Percentiles rank a stretch among this genome's conserved stretches.
Conservation (phyloP, 805 yeast genomes). For the Candida khao-thaluensis region DNA sequence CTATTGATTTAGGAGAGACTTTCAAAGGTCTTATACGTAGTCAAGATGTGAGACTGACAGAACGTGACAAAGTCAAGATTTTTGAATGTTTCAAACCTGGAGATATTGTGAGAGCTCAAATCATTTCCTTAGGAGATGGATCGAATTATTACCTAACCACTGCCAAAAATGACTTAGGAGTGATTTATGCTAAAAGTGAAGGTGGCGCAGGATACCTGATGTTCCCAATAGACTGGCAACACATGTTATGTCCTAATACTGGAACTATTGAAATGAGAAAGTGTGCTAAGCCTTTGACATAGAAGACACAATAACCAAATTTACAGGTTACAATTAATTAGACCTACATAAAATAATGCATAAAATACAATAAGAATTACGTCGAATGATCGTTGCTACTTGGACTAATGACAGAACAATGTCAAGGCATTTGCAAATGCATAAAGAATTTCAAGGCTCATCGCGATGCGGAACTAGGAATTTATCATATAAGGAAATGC, state of each 20-base stretch:
- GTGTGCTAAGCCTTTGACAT: constrained; percentile 80
- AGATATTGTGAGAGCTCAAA: constrained; percentile 82
- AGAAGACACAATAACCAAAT: no score
- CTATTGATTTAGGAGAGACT: constrained; percentile 79
- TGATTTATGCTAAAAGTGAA: constrained; percentile 76
- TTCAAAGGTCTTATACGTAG: constrained; percentile 83
- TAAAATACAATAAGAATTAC: no score
- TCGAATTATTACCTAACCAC: constrained; percentile 85
- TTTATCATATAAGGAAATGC: no score
- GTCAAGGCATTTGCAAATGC: background rate
- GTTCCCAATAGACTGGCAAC: constrained; percentile 94
- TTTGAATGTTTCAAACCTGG: constrained; percentile 85
- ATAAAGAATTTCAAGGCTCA: no score
- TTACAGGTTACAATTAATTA: background rate
- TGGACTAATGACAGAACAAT: background rate
- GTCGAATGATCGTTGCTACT: background rate
- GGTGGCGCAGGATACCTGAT: constrained; percentile 70
- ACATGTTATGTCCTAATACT: constrained; percentile 76
- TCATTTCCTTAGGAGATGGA: constrained; percentile 92
- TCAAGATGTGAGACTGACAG: constrained; percentile 89
- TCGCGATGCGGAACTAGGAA: no score
- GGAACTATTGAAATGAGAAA: constrained; percentile 79
- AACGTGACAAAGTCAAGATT: constrained; percentile 81
- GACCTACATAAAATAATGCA: background rate
- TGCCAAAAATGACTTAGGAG: constrained; percentile 89